Base-by-base conservation (phyloP, 2,329 filamentous ascomycete species). In the Fusarium udum region DNA sequence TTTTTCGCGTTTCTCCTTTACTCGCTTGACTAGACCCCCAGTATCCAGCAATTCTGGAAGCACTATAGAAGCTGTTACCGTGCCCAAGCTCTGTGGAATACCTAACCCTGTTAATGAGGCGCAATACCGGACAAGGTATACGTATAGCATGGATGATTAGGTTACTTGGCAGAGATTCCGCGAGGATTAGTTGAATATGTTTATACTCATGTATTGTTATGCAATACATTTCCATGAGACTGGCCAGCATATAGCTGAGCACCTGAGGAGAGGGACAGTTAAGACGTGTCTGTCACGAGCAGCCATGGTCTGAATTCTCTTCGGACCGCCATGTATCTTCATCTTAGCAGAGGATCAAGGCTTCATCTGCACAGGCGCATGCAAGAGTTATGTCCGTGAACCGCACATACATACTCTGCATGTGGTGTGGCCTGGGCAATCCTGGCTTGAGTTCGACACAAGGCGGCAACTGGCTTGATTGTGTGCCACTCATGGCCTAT, bases 401-500 rank as follows among this genome's bases (percentile, higher is more conserved):
- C 57, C 43, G 59, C 26, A 28, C 26, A 28, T 40, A 28, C 26
- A 28, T 40, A 46, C 42, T 31, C 49, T 57, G 42, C 59, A 67
- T 53, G 40, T 53, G 43, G 55, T 48, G 24, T 59, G 32, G 55
- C 67, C 71, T 51, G 52, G 71, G 67, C 67, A 71, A 51, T 56
- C 71, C 67, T 60, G 45, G 57, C 49, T 64, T 67, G 67, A 60
- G 61, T 51, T 73, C 39, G 69, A 70, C 60, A 68, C 68, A 72
- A 67, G 58, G 55, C 71, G 66, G 66, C 58, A 73, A 49, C 49
- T 66, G 70, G 66, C 71, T 73, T 64, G 61, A 67, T 73, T 71
- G 58, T 73, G 71, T 73, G 71, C 70, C 67, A 73, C 71, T 73
- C 71, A 71, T 71, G 71, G 66, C 52, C 60, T 73, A 61, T 56